Evolutionary conservation across 345 rosid species (phyloP).

Genomic region (Bruguiera sexangula): DNA sequence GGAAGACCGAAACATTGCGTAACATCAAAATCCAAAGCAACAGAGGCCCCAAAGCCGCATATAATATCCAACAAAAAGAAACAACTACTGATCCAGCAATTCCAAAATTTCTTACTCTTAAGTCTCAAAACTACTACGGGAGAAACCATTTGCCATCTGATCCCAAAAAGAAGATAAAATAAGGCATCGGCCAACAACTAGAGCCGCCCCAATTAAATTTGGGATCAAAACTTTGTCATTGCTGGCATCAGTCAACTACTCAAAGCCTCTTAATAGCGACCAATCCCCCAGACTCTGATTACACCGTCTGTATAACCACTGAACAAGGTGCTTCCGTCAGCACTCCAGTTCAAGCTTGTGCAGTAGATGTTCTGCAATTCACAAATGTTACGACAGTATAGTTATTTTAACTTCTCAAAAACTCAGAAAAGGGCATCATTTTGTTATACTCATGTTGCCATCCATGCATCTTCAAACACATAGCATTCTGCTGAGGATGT

Average conservation of each 20-base stretch:
- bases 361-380: slow-evolving; percentile 72
- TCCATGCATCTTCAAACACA: no score
- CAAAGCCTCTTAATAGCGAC: slow-evolving; percentile 36
- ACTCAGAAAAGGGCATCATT: no score
- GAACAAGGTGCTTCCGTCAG: slow-evolving; percentile 88
- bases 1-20: background rate
- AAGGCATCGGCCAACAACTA: no score
- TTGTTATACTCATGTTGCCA: no score
- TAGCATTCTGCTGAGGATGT: no score
- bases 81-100: slow-evolving; percentile 6
- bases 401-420: no score
- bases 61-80: slow-evolving; percentile 7
- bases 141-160: background rate
- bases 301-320: slow-evolving; percentile 97
- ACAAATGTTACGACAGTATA: background rate
- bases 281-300: slow-evolving; percentile 93
- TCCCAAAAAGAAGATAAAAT: slow-evolving; percentile 3
- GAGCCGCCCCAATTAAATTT: no score
- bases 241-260: background rate
- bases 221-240: no score
- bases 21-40: slow-evolving; percentile 1
- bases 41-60: background rate
- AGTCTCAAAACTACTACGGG: background rate
- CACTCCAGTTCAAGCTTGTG: slow-evolving; percentile 91
- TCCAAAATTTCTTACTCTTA: slow-evolving; percentile 12